A percentile compares a stretch with the other conserved stretches of the same genome.
These are phyloP conservation scores for Fusarium miscanthi DNA, from an alignment of 2,329 filamentous ascomycete genomes.

Conservation along the genomic window DNA sequence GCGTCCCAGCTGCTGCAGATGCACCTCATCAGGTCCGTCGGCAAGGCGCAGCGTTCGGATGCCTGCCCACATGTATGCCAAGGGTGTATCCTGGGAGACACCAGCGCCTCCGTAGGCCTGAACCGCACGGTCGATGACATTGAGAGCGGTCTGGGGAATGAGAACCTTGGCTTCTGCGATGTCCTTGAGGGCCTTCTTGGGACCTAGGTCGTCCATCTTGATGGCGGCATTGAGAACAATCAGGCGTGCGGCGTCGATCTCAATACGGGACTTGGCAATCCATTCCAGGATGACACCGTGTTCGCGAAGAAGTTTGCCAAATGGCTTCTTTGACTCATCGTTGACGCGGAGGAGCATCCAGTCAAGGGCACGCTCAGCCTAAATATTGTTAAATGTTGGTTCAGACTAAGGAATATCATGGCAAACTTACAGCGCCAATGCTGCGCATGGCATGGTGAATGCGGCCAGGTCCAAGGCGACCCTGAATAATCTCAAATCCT, in stretches of 20 bases:
- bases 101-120: slow-evolving; percentile 93
- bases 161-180: slow-evolving; percentile 97
- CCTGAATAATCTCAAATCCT: slow-evolving; percentile 98
- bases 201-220: slow-evolving; percentile 89
- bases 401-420: accelerated
- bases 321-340: slow-evolving; percentile 89
- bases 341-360: slow-evolving; percentile 96
- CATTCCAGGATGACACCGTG: slow-evolving; percentile 97
- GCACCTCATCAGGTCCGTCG: slow-evolving; percentile 97
- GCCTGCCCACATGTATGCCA: slow-evolving; percentile 84
- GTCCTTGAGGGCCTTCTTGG: slow-evolving; percentile 90
- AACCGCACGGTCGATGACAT: slow-evolving; percentile 92
- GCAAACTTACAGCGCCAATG: slow-evolving; percentile 77
- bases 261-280: slow-evolving; percentile 90
- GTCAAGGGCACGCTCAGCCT: slow-evolving; percentile 89
- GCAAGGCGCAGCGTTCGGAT: slow-evolving; percentile 87
- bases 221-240: slow-evolving; percentile 94
- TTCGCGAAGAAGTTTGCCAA: slow-evolving; percentile 85
- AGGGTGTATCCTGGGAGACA: slow-evolving; percentile 92
- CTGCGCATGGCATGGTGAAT: slow-evolving; percentile 98
- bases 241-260: slow-evolving; percentile 92
- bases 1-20: slow-evolving; percentile 81
- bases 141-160: slow-evolving; percentile 82
- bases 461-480: slow-evolving; percentile 91
- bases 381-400: slow-evolving; percentile 4